phyloP scores from a whole-genome alignment of 1,139 yeast genomes.

The Blastobotrys aristatus region DNA sequence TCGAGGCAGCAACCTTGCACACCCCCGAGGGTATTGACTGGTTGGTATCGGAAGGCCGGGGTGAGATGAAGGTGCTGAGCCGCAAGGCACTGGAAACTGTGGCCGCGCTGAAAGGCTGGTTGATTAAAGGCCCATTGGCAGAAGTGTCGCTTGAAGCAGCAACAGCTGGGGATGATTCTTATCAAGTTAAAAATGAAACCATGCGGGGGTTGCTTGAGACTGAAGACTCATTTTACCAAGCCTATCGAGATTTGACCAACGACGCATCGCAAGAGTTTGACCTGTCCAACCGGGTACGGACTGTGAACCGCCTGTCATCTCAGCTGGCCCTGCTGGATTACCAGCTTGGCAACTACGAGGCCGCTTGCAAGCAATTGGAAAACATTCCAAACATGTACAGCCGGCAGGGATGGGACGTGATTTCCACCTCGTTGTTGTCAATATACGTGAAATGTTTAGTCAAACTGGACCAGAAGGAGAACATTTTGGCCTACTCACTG shows the following conservation, averaged over 20 bases:
- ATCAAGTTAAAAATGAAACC: slow-evolving; percentile 18
- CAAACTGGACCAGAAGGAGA: slow-evolving; percentile 35
- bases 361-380: slow-evolving; percentile 58
- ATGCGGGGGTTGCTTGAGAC: slow-evolving; percentile 16
- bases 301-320: slow-evolving; percentile 70
- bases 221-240: slow-evolving; percentile 31
- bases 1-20: slow-evolving; percentile 27
- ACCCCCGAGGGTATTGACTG: slow-evolving; percentile 30
- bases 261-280: slow-evolving; percentile 46
- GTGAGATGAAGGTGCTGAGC: slow-evolving; percentile 35
- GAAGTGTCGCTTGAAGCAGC: slow-evolving; percentile 34
- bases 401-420: slow-evolving; percentile 65
- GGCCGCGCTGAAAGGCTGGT: slow-evolving; percentile 34
- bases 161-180: slow-evolving; percentile 12
- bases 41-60: slow-evolving; percentile 36
- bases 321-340: slow-evolving; percentile 73
- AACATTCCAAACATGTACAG: slow-evolving; percentile 65
- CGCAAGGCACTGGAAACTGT: slow-evolving; percentile 36
- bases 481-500: slow-evolving; percentile 28
- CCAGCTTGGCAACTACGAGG: slow-evolving; percentile 51
- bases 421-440: slow-evolving; percentile 61
- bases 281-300: slow-evolving; percentile 48
- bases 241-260: slow-evolving; percentile 41
- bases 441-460: slow-evolving; percentile 67
- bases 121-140: slow-evolving; percentile 41